Percentiles rank a stretch among this genome's conserved stretches.
phyloP scores from a whole-genome alignment of 2,329 filamentous ascomycete genomes.

The Leptographium lundbergii region DNA sequence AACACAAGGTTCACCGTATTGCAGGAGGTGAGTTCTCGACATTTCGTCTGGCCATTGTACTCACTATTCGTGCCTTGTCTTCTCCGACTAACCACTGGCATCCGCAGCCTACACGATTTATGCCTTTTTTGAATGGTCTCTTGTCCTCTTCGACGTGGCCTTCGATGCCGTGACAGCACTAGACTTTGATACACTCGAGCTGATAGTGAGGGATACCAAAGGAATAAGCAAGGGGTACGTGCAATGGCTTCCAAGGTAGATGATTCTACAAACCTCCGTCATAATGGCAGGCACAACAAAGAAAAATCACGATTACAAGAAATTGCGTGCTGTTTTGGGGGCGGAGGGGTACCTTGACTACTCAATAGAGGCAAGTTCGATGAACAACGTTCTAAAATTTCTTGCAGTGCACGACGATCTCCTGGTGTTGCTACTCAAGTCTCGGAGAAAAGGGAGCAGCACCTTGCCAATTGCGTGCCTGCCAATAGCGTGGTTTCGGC shows the following conservation, averaged over 20 bases:
- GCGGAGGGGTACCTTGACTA: not conserved
- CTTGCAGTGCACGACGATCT: constrained; percentile 33
- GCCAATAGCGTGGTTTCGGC: constrained; percentile 51
- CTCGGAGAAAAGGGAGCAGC: constrained; percentile 63
- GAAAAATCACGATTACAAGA: not conserved
- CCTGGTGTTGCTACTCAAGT: constrained; percentile 37
- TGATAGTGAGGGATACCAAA: constrained; percentile 79
- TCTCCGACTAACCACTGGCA: not conserved
- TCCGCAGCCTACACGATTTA: constrained; percentile 87
- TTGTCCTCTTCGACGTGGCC: constrained; percentile 88
- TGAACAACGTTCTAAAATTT: constrained; percentile 25
- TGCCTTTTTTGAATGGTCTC: constrained; percentile 93
- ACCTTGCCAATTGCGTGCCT: too few relatives aligned
- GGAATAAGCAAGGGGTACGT: constrained; percentile 97
- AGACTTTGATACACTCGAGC: constrained; percentile 81
- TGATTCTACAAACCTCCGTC: not conserved
- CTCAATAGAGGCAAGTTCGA: not conserved
- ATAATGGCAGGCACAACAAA: not conserved
- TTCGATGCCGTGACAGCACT: constrained; percentile 92
- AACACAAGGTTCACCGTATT: constrained; percentile 93
- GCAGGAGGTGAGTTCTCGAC: constrained; percentile 60
- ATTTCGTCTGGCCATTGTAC: not conserved
- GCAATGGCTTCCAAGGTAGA: constrained; percentile 82
- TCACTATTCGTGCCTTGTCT: not conserved
- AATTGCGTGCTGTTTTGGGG: not conserved